These are phyloP conservation scores for Populus hybrid DNA, from an alignment of 441 rosid species.

Conservation along the genomic window DNA sequence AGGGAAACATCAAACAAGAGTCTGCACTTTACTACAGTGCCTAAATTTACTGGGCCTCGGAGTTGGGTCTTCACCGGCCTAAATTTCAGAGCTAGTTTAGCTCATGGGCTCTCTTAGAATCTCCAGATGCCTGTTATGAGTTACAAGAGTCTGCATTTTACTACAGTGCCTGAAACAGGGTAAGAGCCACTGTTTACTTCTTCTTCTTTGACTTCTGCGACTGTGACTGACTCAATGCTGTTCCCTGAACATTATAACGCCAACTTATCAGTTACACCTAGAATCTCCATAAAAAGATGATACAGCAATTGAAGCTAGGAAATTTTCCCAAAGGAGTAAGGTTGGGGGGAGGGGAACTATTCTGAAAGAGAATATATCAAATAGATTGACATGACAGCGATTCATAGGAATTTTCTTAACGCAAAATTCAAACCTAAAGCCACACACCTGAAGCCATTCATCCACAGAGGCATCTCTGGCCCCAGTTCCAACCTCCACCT, in stretches of 20 bases:
- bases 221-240: constrained; percentile 61
- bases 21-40: constrained; percentile 39
- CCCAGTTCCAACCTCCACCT: constrained; percentile 95
- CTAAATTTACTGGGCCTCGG: neutral
- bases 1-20: constrained; percentile 12
- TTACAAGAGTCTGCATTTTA: constrained; percentile 30
- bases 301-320: neutral
- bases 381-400: neutral
- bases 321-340: neutral
- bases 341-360: too few species aligned
- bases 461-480: constrained; percentile 76
- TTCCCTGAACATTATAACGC: constrained; percentile 53
- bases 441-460: constrained; percentile 93
- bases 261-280: neutral
- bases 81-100: constrained; percentile 29
- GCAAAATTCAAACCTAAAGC: neutral
- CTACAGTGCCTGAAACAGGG: constrained; percentile 22
- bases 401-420: neutral
- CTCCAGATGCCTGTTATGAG: constrained; percentile 30
- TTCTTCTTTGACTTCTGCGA: constrained; percentile 88
- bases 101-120: constrained; percentile 20
- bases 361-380: neutral
- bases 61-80: constrained; percentile 25
- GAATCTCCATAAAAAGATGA: neutral
- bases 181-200: constrained; percentile 40